Evolutionary conservation across 768 basidiomycete species (phyloP).

Genomic region (Suillus fuscotomentosus): DNA sequence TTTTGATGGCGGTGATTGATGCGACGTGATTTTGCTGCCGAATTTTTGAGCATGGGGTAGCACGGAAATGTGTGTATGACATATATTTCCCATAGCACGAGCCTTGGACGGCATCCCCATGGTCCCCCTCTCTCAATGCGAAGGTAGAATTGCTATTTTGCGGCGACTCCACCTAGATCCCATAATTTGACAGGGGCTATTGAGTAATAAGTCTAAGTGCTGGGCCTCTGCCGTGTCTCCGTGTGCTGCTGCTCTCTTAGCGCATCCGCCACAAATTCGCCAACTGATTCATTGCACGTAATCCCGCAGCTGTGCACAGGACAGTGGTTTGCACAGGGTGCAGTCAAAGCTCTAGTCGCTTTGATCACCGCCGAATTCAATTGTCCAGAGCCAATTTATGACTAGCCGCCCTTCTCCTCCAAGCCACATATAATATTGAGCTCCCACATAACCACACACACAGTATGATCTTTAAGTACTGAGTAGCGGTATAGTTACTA

Average conservation of each 20-base stretch:
- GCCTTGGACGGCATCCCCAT: background rate
- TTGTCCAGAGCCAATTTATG: background rate
- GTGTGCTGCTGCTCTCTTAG: background rate
- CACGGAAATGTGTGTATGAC: background rate
- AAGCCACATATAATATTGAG: background rate
- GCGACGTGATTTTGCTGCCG: background rate
- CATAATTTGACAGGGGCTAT: background rate
- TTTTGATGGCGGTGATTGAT: background rate
- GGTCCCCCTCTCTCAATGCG: background rate
- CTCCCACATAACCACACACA: background rate
- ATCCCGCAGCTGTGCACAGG: too few relatives aligned
- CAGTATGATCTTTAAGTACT: background rate
- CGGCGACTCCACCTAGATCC: background rate
- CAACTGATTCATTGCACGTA: background rate
- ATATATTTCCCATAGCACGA: background rate
- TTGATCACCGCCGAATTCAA: background rate
- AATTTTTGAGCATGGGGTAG: background rate
- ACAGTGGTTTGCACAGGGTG: background rate
- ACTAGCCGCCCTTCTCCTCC: background rate
- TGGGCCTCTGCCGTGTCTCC: background rate
- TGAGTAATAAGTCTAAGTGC: background rate
- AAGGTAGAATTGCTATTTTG: conserved; percentile 1
- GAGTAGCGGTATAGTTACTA: background rate
- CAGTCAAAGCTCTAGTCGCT: background rate
- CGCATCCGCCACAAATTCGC: background rate